Base-by-base conservation (phyloP, 345 rosid species). In the Theobroma cacao region DNA sequence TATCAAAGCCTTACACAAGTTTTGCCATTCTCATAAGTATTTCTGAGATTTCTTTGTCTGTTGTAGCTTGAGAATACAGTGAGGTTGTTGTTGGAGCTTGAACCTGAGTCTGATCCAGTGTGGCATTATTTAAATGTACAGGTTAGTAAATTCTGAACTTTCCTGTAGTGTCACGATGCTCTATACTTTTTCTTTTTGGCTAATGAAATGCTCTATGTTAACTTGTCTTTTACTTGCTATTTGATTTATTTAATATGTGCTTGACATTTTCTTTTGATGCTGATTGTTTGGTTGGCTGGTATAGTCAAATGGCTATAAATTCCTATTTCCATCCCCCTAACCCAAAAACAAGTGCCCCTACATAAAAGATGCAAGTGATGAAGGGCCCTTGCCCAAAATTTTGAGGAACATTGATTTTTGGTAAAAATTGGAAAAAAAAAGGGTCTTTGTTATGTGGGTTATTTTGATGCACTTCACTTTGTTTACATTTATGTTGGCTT, bases 101-200 rank as follows among this genome's bases (percentile, higher is more conserved):
- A 94, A 68, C 98, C 99, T 26, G 99, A 94, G 55, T 92, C 95
- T 0, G 99, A 96, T 86, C 99, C 99, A 41, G 97, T 91, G 68
- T 92, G 99, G 99, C 97, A 96, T 85, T 92, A 90, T 83, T 88
- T 96, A 82, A 94, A 87, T 83, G 91, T 94, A 65, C 98, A 94
- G 99, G 99, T 94, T 60, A 71, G 92, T 84, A 9, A 67, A 79
- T 84, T 64, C 26, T 38, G 74, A 65, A 78, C 38, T 56, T 34
- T 55, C 36, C 66, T 45, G 3, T 76, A n/a, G 64, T 45, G 10
- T 24, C 11, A 30, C 31, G 48, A 22, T 26, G 5, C 45, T 59
- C 50, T 77, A 36, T 63, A 1, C 13, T 26, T 18, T 11, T 28
- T 43, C 43, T 34, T 55, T 61, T 47, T 30, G 52, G 64, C 17